Conservation (phyloP, 495 filamentous ascomycete genomes). For the Lindgomyces ingoldianus region DNA sequence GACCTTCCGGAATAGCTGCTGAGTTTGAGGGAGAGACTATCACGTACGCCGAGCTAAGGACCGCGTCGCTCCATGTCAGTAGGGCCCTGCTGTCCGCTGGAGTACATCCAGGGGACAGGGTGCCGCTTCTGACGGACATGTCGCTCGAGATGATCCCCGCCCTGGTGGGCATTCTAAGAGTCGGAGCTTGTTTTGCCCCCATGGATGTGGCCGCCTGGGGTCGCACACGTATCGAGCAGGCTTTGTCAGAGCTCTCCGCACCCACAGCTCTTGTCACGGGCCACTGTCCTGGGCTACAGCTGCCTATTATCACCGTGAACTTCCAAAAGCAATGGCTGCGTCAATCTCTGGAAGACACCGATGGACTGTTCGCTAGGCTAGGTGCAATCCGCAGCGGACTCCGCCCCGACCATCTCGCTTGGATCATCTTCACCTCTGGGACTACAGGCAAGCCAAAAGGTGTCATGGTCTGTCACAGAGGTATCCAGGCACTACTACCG, state of each 20-base stretch:
- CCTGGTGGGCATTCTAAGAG: background rate
- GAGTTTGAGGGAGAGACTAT: background rate
- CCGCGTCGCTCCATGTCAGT: background rate
- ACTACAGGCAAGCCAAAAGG: conserved; percentile 28
- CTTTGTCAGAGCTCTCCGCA: background rate
- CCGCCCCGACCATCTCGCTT: conserved; percentile 9
- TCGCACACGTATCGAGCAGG: background rate
- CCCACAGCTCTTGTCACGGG: background rate
- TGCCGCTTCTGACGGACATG: background rate
- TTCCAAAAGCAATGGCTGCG: conserved; percentile 3
- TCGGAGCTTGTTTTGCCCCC: background rate
- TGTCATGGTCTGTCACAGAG: conserved; percentile 14
- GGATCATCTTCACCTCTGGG: conserved; percentile 28
- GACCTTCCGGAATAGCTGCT: background rate
- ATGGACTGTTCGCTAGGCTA: background rate
- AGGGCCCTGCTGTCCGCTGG: background rate
- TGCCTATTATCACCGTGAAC: conserved; percentile 4
- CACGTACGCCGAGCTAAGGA: background rate
- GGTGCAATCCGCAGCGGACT: background rate
- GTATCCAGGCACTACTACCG: conserved; percentile 19
- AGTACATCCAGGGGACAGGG: background rate
- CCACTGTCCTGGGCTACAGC: background rate
- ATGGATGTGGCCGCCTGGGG: conserved; percentile 1
- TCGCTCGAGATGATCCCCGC: conserved; percentile 3
- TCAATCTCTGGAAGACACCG: background rate